Percentiles rank a stretch among this genome's conserved stretches.
Evolutionary conservation across 257 asterid species (phyloP).

Genomic region (Handroanthus guayacan): DNA sequence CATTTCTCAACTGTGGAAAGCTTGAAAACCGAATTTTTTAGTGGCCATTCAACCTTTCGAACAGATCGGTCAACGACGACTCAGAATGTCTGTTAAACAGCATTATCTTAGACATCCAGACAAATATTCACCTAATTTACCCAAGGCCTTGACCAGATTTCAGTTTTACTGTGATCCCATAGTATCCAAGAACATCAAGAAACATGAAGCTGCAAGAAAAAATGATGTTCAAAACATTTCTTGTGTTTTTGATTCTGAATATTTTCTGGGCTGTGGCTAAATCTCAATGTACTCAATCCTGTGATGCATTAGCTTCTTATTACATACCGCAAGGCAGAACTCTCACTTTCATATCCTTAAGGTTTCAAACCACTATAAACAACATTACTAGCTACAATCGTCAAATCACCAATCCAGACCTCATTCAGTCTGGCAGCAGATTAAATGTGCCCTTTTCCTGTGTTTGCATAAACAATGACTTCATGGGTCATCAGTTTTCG

Average conservation of each 20-base stretch:
- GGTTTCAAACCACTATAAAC: conserved; percentile 51
- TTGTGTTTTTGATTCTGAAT: conserved; percentile 25
- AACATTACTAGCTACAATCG: conserved; percentile 58
- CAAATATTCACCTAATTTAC: not conserved
- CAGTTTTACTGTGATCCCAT: not conserved
- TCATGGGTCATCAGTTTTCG: conserved; percentile 61
- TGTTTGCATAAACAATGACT: conserved; percentile 48
- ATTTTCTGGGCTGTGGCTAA: conserved; percentile 43
- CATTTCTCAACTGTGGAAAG: not conserved
- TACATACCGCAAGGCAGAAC: conserved; percentile 54
- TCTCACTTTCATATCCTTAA: conserved; percentile 55
- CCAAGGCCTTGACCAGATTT: not conserved
- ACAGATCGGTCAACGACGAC: conserved; percentile 38
- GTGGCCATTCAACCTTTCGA: conserved; percentile 20
- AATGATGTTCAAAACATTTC: conserved; percentile 17
- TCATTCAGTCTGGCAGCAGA: conserved; percentile 45
- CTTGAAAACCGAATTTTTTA: not conserved
- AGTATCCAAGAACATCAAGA: not conserved
- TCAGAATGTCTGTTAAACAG: not conserved
- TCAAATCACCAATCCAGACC: conserved; percentile 51
- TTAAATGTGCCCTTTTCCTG: conserved; percentile 67
- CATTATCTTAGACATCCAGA: not conserved
- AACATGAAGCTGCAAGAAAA: conserved; percentile 36
- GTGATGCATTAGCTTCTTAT: conserved; percentile 73
- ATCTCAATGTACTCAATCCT: conserved; percentile 48